Conservation (phyloP, 1,139 yeast genomes). For the Lodderomyces parapsilosis region DNA sequence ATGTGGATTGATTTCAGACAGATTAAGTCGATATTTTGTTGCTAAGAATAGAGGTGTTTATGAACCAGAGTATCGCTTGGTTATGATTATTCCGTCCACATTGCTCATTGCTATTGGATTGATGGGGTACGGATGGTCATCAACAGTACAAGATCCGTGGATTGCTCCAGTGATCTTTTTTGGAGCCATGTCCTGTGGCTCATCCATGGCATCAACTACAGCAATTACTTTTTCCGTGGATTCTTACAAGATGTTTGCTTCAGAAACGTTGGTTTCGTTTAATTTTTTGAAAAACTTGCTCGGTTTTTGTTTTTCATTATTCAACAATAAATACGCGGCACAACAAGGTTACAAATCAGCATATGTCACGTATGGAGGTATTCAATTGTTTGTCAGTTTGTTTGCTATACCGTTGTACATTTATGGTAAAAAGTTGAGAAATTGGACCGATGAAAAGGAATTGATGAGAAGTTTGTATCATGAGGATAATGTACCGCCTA, state of each 20-base stretch:
- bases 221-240: conserved; percentile 63
- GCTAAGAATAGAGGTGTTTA: conserved; percentile 50
- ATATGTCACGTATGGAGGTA: conserved; percentile 53
- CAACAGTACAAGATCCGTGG: conserved; percentile 51
- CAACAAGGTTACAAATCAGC: conserved; percentile 45
- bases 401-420: conserved; percentile 54
- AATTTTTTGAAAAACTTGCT: conserved; percentile 54
- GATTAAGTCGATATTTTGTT: conserved; percentile 38
- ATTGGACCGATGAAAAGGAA: conserved; percentile 50
- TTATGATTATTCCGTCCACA: conserved; percentile 54
- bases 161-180: conserved; percentile 57
- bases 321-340: conserved; percentile 48
- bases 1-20: conserved; percentile 53
- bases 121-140: conserved; percentile 65
- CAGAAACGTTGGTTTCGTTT: conserved; percentile 57
- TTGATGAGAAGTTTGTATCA: conserved; percentile 34
- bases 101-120: conserved; percentile 48
- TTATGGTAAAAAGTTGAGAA: conserved; percentile 52
- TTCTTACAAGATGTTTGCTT: conserved; percentile 56
- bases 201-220: conserved; percentile 59
- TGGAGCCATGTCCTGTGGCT: conserved; percentile 58
- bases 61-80: conserved; percentile 61
- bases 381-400: conserved; percentile 49
- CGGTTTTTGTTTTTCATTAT: conserved; percentile 58
- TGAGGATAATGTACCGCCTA: conserved; percentile 20